Percentiles rank a stretch among this genome's conserved stretches.
These are phyloP conservation scores for Setaria italica DNA, from an alignment of 202 grass and related monocot species.

Conservation along the genomic window DNA sequence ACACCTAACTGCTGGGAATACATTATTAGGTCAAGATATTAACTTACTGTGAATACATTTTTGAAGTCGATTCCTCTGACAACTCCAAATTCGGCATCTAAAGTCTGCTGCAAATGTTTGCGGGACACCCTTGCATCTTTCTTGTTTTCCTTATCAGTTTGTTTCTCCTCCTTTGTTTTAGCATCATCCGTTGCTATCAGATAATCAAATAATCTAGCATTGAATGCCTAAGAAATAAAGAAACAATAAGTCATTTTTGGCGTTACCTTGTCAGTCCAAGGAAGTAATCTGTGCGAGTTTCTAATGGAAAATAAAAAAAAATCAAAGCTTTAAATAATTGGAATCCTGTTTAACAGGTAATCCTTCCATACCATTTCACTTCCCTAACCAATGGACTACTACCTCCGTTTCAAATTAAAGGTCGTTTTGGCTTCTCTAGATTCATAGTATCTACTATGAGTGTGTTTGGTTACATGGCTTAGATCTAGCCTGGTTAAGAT, in stretches of 20 bases:
- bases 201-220: conserved; percentile 95
- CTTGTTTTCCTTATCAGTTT: conserved; percentile 60
- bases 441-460: too few relatives aligned
- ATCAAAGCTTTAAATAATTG: conserved; percentile 1
- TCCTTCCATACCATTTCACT: conserved; percentile 21
- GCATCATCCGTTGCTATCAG: conserved; percentile 87
- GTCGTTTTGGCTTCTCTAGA: too few relatives aligned
- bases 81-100: conserved; percentile 92
- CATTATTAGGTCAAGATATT: conserved; percentile 40
- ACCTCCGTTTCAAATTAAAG: too few relatives aligned
- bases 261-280: conserved; percentile 28
- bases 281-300: conserved; percentile 23
- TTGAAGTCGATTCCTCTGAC: conserved; percentile 98
- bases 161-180: conserved; percentile 69
- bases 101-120: conserved; percentile 68
- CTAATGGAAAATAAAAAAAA: background rate
- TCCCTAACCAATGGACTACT: background rate
- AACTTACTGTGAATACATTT: conserved; percentile 91
- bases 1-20: conserved; percentile 5
- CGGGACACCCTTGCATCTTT: conserved; percentile 58
- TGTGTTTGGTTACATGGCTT: too few relatives aligned
- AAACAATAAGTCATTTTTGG: background rate
- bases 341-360: conserved; percentile 25
- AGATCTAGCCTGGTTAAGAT: too few relatives aligned
- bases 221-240: conserved; percentile 79